Evolutionary conservation across 306 rosid genomes (phyloP).

Genomic region (Clitoria ternatea): DNA sequence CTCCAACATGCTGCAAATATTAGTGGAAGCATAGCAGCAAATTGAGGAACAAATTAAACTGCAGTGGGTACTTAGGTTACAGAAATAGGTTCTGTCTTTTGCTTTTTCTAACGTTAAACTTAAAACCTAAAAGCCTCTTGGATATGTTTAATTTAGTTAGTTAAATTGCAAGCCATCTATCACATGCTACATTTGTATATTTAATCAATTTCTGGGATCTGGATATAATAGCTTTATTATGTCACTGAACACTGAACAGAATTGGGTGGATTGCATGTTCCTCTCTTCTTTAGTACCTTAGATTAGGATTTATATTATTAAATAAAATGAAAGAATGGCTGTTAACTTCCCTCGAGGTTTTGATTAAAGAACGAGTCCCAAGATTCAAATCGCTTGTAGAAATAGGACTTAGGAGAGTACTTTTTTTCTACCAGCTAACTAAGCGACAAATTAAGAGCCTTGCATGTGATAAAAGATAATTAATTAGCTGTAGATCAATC

Average conservation of each 20-base stretch:
- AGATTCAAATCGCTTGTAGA: slow-evolving; percentile 19
- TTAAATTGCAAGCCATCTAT: slow-evolving; percentile 19
- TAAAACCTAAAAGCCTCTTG: not conserved
- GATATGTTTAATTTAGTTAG: slow-evolving; percentile 14
- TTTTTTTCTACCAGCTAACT: slow-evolving; percentile 30
- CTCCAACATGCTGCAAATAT: slow-evolving; percentile 42
- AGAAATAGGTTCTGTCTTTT: too few species aligned
- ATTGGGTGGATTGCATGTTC: slow-evolving; percentile 37
- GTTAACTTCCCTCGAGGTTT: not conserved
- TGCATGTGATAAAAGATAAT: slow-evolving; percentile 17
- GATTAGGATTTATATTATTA: not conserved
- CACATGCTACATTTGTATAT: slow-evolving; percentile 27
- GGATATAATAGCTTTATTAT: slow-evolving; percentile 19
- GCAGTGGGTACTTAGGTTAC: too few species aligned
- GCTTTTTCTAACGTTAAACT: slow-evolving; percentile 9
- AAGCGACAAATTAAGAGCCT: slow-evolving; percentile 21
- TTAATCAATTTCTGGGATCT: slow-evolving; percentile 14
- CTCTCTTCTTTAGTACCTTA: not conserved
- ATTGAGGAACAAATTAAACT: slow-evolving; percentile 13
- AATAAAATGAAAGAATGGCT: not conserved
- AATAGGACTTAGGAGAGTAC: slow-evolving; percentile 14
- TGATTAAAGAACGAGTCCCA: slow-evolving; percentile 30
- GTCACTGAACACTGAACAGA: slow-evolving; percentile 11
- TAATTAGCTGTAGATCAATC: slow-evolving; percentile 3
- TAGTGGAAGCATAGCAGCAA: slow-evolving; percentile 7